A percentile compares a stretch with the other conserved stretches of the same genome.
These are phyloP conservation scores for Cercospora janseana DNA, from an alignment of 2,329 filamentous ascomycete species.

Conservation along the genomic window DNA sequence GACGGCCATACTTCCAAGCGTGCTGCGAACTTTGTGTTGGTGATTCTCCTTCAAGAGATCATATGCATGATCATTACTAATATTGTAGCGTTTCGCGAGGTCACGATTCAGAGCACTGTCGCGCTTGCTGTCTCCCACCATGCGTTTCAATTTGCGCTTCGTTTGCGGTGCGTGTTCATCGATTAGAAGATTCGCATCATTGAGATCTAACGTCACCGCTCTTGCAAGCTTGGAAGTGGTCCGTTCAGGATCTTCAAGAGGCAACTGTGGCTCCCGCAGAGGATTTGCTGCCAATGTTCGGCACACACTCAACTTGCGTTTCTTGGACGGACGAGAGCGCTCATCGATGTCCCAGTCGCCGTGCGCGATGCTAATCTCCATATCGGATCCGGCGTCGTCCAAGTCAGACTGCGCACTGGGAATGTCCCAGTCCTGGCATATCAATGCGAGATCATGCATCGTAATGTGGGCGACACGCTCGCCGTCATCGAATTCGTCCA, in stretches of 20 bases:
- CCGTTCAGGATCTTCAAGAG: constrained; percentile 76
- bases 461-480: constrained; percentile 72
- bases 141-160: constrained; percentile 53
- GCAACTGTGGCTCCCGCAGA: constrained; percentile 35
- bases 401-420: constrained; percentile 53
- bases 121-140: constrained; percentile 58
- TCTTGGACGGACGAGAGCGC: constrained; percentile 56
- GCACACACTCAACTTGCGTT: constrained; percentile 55
- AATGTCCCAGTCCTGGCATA: constrained; percentile 82
- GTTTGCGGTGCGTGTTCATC: constrained; percentile 68
- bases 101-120: constrained; percentile 70
- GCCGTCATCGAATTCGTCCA: constrained; percentile 55
- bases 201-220: constrained; percentile 78
- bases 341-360: constrained; percentile 39
- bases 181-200: constrained; percentile 81
- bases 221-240: constrained; percentile 71
- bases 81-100: constrained; percentile 82
- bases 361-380: constrained; percentile 24
- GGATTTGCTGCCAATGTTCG: constrained; percentile 24
- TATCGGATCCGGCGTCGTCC: constrained; percentile 24
- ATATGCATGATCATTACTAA: constrained; percentile 94
- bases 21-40: constrained; percentile 91
- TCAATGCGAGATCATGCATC: constrained; percentile 76
- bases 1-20: constrained; percentile 84
- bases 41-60: constrained; percentile 95